Conservation (phyloP, 208 protist species). For the Trypanosoma cruzi region DNA sequence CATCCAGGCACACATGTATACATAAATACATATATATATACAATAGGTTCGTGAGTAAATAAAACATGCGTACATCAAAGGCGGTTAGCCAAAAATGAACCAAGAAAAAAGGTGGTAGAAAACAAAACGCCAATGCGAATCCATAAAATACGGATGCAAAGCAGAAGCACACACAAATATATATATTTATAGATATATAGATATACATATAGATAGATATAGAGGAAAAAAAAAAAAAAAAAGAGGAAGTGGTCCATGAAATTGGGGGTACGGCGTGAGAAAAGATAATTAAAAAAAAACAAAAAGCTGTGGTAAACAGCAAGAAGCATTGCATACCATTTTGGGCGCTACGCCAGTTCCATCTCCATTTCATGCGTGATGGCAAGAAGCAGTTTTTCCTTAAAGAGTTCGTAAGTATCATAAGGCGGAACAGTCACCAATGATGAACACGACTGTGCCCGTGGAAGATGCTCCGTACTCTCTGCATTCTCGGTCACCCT, state of each 20-base stretch:
- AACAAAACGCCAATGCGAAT: too few species aligned
- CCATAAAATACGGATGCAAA: too few species aligned
- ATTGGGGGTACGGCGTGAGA: not conserved
- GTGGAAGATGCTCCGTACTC: constrained; percentile 79
- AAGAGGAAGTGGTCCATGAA: not conserved
- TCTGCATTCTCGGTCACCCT: constrained; percentile 81
- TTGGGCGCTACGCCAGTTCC: constrained; percentile 69
- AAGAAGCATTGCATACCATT: not conserved
- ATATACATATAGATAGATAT: not conserved
- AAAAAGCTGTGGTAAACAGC: not conserved
- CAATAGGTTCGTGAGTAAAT: not conserved
- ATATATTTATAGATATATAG: not conserved
- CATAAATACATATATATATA: constrained; percentile 11
- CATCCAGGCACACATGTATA: too few species aligned
- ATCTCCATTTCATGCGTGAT: constrained; percentile 90
- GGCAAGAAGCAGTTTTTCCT: constrained; percentile 74
- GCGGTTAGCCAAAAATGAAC: not conserved
- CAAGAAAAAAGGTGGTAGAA: not conserved
- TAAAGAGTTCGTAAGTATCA: constrained; percentile 76
- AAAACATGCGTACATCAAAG: not conserved
- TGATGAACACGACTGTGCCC: constrained; percentile 91
- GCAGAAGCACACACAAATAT: not conserved
- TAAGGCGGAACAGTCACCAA: constrained; percentile 85
- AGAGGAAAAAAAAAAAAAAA: not conserved
- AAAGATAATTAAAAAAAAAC: not conserved